These are phyloP conservation scores for Pseudopyricularia javanii DNA, from an alignment of 2,329 filamentous ascomycete genomes.

Conservation along the genomic window DNA sequence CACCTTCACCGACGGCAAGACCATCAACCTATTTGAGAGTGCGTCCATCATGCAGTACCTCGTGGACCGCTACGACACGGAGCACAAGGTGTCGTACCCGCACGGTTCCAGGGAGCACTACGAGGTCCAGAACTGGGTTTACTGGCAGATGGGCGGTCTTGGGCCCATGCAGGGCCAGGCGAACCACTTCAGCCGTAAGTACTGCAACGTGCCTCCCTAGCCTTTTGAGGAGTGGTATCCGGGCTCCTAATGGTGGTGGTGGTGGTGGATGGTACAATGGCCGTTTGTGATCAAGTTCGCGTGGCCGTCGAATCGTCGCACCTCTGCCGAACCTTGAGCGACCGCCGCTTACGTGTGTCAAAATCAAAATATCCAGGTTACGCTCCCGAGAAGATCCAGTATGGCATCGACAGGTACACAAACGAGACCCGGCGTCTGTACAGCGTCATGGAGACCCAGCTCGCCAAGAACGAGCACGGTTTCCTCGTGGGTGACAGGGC, in stretches of 20 bases:
- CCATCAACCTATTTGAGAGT: conserved; percentile 70
- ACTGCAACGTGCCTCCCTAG: no score
- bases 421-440: conserved; percentile 81
- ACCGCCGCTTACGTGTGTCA: background rate
- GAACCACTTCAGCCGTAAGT: conserved; percentile 64
- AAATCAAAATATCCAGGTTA: conserved; percentile 34
- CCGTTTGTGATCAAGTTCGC: no score
- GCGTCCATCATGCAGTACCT: conserved; percentile 79
- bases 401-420: conserved; percentile 69
- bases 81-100: conserved; percentile 74
- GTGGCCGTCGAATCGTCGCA: no score
- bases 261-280: no score
- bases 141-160: conserved; percentile 68
- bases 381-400: conserved; percentile 70
- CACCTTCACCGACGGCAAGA: conserved; percentile 58
- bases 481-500: conserved; percentile 55
- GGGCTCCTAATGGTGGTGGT: no score
- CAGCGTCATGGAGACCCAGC: conserved; percentile 60
- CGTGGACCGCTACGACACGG: conserved; percentile 66
- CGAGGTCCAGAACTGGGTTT: conserved; percentile 70
- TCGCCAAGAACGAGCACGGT: conserved; percentile 41
- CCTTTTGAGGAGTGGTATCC: no score
- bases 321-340: no score
- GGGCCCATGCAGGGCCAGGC: conserved; percentile 77
- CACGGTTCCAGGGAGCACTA: conserved; percentile 60